Evolutionary conservation across 352 stramenopile species (phyloP), one percentile per base, ranked within the genome.

Genomic region (Aphanomyces euteiches): DNA sequence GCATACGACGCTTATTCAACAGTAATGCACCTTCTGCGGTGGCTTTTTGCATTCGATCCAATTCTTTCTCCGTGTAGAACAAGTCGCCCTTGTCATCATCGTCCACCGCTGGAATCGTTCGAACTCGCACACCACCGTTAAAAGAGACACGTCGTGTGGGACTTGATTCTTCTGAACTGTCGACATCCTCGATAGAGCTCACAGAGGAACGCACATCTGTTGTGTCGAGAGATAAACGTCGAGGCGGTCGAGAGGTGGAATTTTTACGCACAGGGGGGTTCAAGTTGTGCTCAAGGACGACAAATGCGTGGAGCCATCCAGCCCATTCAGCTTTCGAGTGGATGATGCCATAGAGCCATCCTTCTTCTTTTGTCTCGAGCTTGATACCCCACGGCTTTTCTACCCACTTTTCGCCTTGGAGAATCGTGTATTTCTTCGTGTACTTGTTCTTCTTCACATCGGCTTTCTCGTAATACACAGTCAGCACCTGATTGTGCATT

Each of bases 331-430:
- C 64, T 38, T 70, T 70, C 28, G 50, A 47, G 12, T 53, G 40
- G 54, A 70, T 70, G 12, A 2, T 57, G 17, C 40, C 64, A 43
- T 47, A 61, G 17, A 70, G 17, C 64, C 64, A 70, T 8, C 64
- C 64, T 7, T 4, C 47, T 50, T 70, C 64, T 28, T 70, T 70
- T 39, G 64, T 70, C 54, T 70, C 64, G 37, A 70, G 19, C 21
- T 63, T 37, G 54, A 70, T 61, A 15, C 64, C 64, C 34, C 50
- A 70, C 45, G 54, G 54, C 15, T 37, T 53, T 4, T 70, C 64
- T 7, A 3, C 45, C 64, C 64, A 70, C 21, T 70, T 70, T 8
- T 8, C 54, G 28, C 64, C 64, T n/a, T n/a, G 47, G n/a, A 70
- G 64, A 2, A 70, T 54, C 34, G 64, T 70, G 54, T 70, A 70